Base-by-base conservation (phyloP, 176 grass and related monocot species). In the Neostapfia colusana region DNA sequence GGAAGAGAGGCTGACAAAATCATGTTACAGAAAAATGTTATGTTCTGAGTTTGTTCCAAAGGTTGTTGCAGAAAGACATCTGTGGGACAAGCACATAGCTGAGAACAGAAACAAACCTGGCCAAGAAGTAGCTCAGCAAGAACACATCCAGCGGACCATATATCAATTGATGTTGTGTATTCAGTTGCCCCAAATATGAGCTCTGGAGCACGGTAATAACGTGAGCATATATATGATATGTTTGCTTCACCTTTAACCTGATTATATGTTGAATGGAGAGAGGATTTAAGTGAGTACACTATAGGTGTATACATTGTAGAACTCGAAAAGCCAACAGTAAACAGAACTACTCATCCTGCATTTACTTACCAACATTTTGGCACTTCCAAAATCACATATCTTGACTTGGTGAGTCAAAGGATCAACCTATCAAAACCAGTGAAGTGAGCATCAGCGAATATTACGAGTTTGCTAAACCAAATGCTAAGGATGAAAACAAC, bases 311-410 rank as follows among this genome's bases (percentile, higher is more conserved):
- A 31, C 31, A 31, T 31, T 31, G 2, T 31, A 31, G 3, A 31
- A 31, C 31, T 31, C 31, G 31, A 31, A 31, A 31, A 31, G 31
- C 31, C 9, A 57, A 23, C 18, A 7, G 15, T 21, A 70, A 39
- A 74, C 26, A 40, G 0, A 63, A 41, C 14, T 8, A 8, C 50
- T 53, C 7, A 45, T 17, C 45, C 10, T 39, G 45, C 49, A 56
- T 84, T 59, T 13, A 89, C 90, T 72, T 93, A 97, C 94, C 90
- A 97, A 83, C 74, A 97, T 81, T 89, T 97, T 97, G 20, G 94
- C 94, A 65, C 94, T 97, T 72, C 94, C 94, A 84, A 97, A 97
- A 89, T 97, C 94, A 85, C 94, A 97, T 54, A 97, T 88, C 85
- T 97, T 97, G 65, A 93, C 89, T 87, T 93, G 91, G 67, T 97